These are phyloP conservation scores for Rubus parviflorus DNA, from an alignment of 306 rosid genomes.

Conservation along the genomic window DNA sequence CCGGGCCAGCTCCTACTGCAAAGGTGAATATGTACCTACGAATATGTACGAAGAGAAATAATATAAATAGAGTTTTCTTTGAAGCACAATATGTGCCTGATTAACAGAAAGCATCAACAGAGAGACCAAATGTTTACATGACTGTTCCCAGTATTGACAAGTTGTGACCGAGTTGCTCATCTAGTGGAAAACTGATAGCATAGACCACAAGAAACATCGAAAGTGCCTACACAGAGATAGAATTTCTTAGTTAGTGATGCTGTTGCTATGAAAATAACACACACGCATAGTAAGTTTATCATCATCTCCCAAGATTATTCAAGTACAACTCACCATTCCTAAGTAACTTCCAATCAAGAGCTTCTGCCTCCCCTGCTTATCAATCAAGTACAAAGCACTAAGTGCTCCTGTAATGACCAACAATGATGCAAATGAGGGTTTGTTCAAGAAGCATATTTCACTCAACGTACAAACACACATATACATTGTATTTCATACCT, in stretches of 20 bases:
- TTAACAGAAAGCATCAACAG: background rate
- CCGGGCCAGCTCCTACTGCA: conserved; percentile 93
- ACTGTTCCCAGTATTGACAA: conserved; percentile 81
- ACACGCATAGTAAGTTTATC: background rate
- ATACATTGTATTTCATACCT: conserved; percentile 45
- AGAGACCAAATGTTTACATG: conserved; percentile 52
- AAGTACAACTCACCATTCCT: conserved; percentile 72
- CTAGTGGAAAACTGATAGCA: conserved; percentile 58
- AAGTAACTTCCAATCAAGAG: conserved; percentile 83
- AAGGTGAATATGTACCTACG: conserved; percentile 79
- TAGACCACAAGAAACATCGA: conserved; percentile 69
- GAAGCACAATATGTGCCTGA: background rate
- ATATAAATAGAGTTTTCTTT: conserved; percentile 1
- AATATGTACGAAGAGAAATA: conserved; percentile 2
- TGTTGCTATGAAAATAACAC: background rate
- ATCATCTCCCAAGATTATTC: background rate
- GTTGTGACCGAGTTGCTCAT: conserved; percentile 55
- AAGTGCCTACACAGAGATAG: conserved; percentile 54
- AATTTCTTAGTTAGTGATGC: background rate
- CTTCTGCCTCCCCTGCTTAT: conserved; percentile 78
- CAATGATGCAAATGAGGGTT: conserved; percentile 30
- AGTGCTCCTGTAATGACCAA: conserved; percentile 60
- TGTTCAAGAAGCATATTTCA: conserved; percentile 26
- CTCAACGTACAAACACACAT: conserved; percentile 10
- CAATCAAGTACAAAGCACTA: conserved; percentile 71